Percentiles rank a stretch among this genome's conserved stretches.
Conservation (phyloP, 2,329 filamentous ascomycete genomes). For the Trichoderma atrobrunneum region DNA sequence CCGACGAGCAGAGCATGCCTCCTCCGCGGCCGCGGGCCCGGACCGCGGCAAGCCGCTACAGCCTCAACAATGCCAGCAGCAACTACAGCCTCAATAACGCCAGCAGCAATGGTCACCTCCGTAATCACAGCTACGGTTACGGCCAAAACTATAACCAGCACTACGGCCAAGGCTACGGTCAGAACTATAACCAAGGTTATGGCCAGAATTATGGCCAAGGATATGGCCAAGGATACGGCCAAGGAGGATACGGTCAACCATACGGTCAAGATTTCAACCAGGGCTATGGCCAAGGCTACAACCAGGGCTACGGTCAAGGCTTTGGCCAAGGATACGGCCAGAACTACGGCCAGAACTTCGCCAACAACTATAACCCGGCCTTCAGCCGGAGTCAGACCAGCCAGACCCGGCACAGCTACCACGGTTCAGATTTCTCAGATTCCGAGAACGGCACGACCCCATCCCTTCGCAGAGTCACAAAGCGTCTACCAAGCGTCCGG, state of each 20-base stretch:
- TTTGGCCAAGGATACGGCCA: background rate
- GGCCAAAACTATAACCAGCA: background rate
- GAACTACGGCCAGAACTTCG: background rate
- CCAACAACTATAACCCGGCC: background rate
- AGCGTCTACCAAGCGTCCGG: background rate
- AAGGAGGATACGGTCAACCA: background rate
- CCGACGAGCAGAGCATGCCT: background rate
- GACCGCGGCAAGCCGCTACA: conserved; percentile 4
- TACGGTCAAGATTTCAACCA: background rate
- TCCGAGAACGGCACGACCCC: background rate
- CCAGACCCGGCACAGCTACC: background rate
- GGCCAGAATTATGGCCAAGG: background rate
- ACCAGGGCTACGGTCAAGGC: background rate
- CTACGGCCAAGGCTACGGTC: background rate
- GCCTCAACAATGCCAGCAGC: background rate
- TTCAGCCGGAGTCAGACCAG: conserved; percentile 6
- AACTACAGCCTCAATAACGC: background rate
- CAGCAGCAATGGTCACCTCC: background rate
- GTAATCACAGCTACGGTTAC: background rate
- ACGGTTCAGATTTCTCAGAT: conserved; percentile 6
- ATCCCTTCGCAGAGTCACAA: conserved; percentile 18
- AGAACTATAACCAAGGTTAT: background rate
- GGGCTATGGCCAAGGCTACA: background rate
- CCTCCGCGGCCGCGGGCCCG: background rate
- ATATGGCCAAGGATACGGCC: background rate